Evolutionary conservation across 2,329 filamentous ascomycete genomes (phyloP).

Genomic region (Aspergillus fischeri): DNA sequence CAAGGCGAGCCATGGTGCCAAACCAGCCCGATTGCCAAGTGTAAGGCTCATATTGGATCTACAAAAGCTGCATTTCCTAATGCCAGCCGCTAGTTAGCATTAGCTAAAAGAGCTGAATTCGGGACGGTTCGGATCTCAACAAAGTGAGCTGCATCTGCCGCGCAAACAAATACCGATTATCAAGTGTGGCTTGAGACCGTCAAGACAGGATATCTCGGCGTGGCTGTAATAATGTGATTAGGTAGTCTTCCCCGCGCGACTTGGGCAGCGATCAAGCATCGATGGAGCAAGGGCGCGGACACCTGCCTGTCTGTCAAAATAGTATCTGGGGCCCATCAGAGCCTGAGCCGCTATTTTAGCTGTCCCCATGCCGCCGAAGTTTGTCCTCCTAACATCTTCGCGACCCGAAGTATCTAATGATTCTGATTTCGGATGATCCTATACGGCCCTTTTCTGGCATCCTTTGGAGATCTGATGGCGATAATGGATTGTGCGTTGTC

Average conservation of each 20-base stretch:
- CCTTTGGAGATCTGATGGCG: too few relatives aligned
- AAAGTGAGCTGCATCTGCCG: neutral
- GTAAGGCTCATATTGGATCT: neutral
- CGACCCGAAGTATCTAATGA: neutral
- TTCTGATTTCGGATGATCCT: neutral
- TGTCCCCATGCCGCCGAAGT: neutral
- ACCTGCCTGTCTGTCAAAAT: neutral
- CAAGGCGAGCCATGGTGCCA: neutral
- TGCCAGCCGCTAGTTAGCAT: neutral
- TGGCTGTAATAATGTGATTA: neutral
- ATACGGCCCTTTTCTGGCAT: neutral
- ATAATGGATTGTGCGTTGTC: too few relatives aligned
- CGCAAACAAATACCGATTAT: neutral
- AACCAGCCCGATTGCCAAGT: neutral
- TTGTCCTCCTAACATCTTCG: neutral
- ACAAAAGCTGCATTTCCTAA: neutral
- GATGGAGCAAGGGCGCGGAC: neutral
- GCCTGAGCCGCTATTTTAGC: neutral
- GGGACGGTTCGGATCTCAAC: neutral
- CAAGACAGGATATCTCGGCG: neutral
- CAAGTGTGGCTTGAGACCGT: neutral
- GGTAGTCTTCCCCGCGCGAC: neutral
- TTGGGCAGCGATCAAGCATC: neutral
- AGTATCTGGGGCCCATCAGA: neutral
- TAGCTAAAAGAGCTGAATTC: neutral